Percentiles rank a stretch among this genome's conserved stretches.
These are phyloP conservation scores for Polyporus arcularius DNA, from an alignment of 768 basidiomycete species.

Conservation along the genomic window DNA sequence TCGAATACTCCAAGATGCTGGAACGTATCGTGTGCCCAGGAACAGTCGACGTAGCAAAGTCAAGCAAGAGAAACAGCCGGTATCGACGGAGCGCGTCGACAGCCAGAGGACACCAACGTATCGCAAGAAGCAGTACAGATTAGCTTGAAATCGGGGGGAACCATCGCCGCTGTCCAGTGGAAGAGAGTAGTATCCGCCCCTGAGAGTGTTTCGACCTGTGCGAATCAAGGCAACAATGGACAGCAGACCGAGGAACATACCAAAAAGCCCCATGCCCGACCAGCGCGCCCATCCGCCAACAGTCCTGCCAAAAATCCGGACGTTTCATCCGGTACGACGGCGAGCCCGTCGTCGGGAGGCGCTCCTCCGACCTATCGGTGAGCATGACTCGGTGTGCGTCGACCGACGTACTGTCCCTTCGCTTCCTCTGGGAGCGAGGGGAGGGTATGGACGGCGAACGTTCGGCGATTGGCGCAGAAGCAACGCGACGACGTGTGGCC, in stretches of 20 bases:
- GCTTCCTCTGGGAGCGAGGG: neutral
- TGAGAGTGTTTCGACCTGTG: too few species aligned
- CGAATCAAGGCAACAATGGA: too few species aligned
- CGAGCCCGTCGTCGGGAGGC: neutral
- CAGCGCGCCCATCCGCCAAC: too few species aligned
- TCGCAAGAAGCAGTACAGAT: too few species aligned
- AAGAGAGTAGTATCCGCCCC: too few species aligned
- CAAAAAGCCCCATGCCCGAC: neutral
- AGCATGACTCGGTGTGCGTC: neutral
- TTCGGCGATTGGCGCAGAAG: too few species aligned
- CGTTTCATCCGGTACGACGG: constrained; percentile 5
- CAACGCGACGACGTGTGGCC: too few species aligned
- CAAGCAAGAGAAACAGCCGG: neutral
- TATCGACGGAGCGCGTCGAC: too few species aligned
- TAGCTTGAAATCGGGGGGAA: too few species aligned
- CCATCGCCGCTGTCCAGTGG: too few species aligned
- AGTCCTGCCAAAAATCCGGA: neutral
- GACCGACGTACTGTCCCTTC: constrained; percentile 3
- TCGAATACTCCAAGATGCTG: constrained; percentile 3
- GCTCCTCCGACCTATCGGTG: neutral
- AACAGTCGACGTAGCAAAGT: neutral
- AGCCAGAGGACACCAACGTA: too few species aligned
- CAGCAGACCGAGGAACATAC: neutral
- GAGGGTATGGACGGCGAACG: constrained; percentile 6
- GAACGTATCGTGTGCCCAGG: constrained; percentile 3